Conservation (phyloP, 2,329 filamentous ascomycete species). For the Acrocalymma vagum region DNA sequence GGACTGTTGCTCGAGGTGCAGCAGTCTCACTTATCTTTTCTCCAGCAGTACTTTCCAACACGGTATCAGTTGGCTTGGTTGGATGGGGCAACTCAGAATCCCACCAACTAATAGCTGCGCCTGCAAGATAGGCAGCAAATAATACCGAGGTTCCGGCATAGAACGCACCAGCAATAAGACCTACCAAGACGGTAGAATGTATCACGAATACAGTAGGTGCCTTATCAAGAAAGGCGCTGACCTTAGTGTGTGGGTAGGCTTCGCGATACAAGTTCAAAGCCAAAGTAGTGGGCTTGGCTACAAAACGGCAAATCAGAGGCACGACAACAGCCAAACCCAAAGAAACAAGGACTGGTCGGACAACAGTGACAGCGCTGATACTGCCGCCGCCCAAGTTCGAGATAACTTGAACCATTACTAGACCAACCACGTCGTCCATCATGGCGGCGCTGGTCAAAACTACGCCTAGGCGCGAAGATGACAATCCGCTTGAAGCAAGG, state of each 20-base stretch:
- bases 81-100: constrained; percentile 50
- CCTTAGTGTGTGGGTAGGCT: constrained; percentile 16
- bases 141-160: constrained; percentile 71
- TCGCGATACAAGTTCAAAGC: constrained; percentile 43
- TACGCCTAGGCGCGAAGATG: constrained; percentile 64
- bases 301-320: constrained; percentile 57
- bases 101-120: constrained; percentile 69
- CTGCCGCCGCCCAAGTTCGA: constrained; percentile 65
- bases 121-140: constrained; percentile 68
- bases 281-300: constrained; percentile 54
- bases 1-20: neutral
- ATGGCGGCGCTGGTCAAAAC: constrained; percentile 78
- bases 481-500: constrained; percentile 67
- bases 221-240: constrained; percentile 34
- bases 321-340: constrained; percentile 60
- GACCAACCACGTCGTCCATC: constrained; percentile 81
- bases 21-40: neutral
- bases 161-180: constrained; percentile 58
- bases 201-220: constrained; percentile 52
- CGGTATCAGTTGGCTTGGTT: neutral
- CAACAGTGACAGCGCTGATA: constrained; percentile 53
- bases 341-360: constrained; percentile 62
- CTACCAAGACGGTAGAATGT: constrained; percentile 62
- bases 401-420: constrained; percentile 81
- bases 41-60: neutral